phyloP scores from a whole-genome alignment of 2,329 filamentous ascomycete species.

The Fusarium sp. region DNA sequence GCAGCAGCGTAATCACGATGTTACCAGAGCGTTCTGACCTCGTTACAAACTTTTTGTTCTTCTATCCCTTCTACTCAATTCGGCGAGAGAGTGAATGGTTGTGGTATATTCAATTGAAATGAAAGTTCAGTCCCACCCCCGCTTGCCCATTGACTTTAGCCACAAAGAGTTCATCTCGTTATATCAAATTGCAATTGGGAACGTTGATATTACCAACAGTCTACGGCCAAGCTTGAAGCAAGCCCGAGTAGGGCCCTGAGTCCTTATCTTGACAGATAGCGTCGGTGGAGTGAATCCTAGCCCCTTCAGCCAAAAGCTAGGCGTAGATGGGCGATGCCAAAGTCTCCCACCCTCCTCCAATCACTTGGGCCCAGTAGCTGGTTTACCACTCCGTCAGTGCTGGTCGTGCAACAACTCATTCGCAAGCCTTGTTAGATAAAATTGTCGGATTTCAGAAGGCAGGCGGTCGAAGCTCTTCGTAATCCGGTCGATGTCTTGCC shows the following conservation, averaged over 20 bases:
- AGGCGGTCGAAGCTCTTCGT: constrained; percentile 72
- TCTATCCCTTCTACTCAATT: constrained; percentile 15
- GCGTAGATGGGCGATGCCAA: neutral
- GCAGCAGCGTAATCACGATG: constrained; percentile 15
- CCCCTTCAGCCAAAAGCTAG: constrained; percentile 6
- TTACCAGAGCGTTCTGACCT: constrained; percentile 24
- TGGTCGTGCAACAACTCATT: constrained; percentile 68
- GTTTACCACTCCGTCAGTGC: constrained; percentile 10
- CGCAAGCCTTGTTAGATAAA: constrained; percentile 80
- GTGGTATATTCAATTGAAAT: constrained; percentile 9
- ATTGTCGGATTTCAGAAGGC: constrained; percentile 75
- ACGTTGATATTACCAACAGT: neutral
- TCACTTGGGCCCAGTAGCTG: neutral
- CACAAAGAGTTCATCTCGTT: constrained; percentile 14
- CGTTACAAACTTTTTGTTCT: constrained; percentile 5
- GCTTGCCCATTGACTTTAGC: constrained; percentile 10
- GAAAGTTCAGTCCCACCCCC: constrained; percentile 12
- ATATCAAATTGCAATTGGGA: constrained; percentile 1
- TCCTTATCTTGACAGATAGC: neutral
- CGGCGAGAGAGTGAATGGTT: neutral
- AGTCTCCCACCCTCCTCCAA: constrained; percentile 5
- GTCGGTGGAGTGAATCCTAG: constrained; percentile 8
- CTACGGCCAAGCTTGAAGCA: constrained; percentile 1
- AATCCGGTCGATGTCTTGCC: constrained; percentile 78
- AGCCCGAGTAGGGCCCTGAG: constrained; percentile 12